Evolutionary conservation across 2,329 filamentous ascomycete genomes (phyloP).

Genomic region (Dactylellina cionopaga): DNA sequence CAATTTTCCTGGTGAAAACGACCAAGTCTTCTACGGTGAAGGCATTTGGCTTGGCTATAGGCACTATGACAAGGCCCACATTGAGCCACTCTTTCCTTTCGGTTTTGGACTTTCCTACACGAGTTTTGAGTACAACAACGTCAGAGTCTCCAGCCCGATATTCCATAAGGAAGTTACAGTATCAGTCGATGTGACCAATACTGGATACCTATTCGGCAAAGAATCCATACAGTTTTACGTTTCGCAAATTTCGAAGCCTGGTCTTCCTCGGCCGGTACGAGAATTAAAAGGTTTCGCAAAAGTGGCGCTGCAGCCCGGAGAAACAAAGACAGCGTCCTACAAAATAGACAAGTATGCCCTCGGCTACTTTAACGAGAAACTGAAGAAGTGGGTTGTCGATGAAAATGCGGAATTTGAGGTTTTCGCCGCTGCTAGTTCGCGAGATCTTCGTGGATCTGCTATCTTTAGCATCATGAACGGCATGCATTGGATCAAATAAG

Average conservation of each 20-base stretch:
- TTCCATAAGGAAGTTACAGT: slow-evolving; percentile 54
- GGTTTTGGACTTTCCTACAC: slow-evolving; percentile 84
- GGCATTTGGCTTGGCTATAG: slow-evolving; percentile 84
- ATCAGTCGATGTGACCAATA: slow-evolving; percentile 57
- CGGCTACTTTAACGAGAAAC: slow-evolving; percentile 69
- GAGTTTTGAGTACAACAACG: slow-evolving; percentile 65
- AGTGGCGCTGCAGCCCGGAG: slow-evolving; percentile 60
- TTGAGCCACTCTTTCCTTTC: slow-evolving; percentile 77
- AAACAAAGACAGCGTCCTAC: slow-evolving; percentile 60
- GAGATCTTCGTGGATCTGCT: slow-evolving; percentile 55
- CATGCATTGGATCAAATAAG: slow-evolving; percentile 57
- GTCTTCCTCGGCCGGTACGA: slow-evolving; percentile 60
- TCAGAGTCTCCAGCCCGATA: slow-evolving; percentile 54
- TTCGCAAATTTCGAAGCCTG: slow-evolving; percentile 56
- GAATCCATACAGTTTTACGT: slow-evolving; percentile 58
- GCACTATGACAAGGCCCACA: slow-evolving; percentile 77
- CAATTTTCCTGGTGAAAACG: slow-evolving; percentile 73
- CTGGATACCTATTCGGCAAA: slow-evolving; percentile 55
- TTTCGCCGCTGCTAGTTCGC: slow-evolving; percentile 56
- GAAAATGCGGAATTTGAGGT: slow-evolving; percentile 56
- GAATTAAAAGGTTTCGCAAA: slow-evolving; percentile 64
- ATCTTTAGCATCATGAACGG: slow-evolving; percentile 55
- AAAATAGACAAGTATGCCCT: slow-evolving; percentile 64
- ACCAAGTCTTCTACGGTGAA: slow-evolving; percentile 79
- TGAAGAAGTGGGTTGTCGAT: slow-evolving; percentile 56